Conservation (phyloP, 257 asterid species). For the Jacaranda mimosifolia region DNA sequence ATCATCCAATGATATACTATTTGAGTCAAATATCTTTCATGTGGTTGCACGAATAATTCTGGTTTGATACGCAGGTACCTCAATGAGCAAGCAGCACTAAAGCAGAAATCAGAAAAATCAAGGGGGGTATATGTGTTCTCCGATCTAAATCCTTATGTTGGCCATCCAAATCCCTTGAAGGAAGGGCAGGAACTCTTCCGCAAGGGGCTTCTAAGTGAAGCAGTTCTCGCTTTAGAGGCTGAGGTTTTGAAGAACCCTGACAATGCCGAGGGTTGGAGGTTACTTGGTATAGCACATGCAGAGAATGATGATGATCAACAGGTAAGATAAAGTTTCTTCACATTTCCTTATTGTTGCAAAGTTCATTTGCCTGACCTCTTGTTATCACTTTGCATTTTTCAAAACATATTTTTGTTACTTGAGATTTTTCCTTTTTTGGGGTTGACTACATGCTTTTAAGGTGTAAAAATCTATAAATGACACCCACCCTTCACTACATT, state of each 20-base stretch:
- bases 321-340: conserved; percentile 49
- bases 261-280: conserved; percentile 98
- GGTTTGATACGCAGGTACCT: conserved; percentile 52
- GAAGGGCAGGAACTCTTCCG: conserved; percentile 98
- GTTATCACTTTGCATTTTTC: conserved; percentile 12
- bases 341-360: neutral
- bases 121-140: conserved; percentile 92
- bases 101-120: conserved; percentile 53
- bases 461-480: neutral
- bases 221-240: conserved; percentile 99
- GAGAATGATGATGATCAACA: conserved; percentile 99
- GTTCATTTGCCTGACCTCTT: conserved; percentile 15
- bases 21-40: conserved; percentile 10
- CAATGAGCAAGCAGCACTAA: conserved; percentile 54
- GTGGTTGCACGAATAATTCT: conserved; percentile 13
- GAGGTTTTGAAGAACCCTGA: conserved; percentile 97
- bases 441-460: neutral
- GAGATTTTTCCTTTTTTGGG: neutral
- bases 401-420: conserved; percentile 7
- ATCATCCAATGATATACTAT: neutral
- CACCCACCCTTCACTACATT: conserved; percentile 4
- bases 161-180: conserved; percentile 95
- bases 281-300: conserved; percentile 97
- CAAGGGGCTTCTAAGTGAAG: conserved; percentile 99
- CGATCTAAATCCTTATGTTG: conserved; percentile 96